Percentiles rank a stretch among this genome's conserved stretches.
Conservation (phyloP, 768 basidiomycete genomes). For the Tricholoma bakamatsutake region DNA sequence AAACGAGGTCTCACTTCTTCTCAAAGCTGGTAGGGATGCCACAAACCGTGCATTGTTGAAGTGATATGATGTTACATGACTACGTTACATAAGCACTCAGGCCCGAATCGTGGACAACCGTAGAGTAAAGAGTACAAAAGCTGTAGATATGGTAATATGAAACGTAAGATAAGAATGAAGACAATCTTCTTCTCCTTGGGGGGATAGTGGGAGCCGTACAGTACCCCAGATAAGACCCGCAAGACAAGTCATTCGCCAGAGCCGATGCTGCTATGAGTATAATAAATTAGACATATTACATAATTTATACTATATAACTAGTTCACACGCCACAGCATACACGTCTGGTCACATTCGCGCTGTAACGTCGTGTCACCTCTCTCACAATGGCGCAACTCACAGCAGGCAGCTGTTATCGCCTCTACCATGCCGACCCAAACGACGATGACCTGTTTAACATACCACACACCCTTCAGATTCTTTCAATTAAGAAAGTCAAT, state of each 20-base stretch:
- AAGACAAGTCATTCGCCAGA: no score
- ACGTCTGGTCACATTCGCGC: conserved; percentile 1
- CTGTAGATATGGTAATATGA: no score
- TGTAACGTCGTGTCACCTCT: not conserved
- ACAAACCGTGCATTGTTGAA: conserved; percentile 61
- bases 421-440: conserved; percentile 38
- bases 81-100: no score
- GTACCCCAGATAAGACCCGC: no score
- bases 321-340: not conserved
- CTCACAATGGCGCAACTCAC: conserved; percentile 40
- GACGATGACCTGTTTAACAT: conserved; percentile 38
- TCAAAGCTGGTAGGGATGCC: conserved; percentile 89
- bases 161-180: no score
- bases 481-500: conserved; percentile 77
- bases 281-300: not conserved
- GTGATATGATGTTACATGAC: conserved; percentile 11
- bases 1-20: conserved; percentile 69
- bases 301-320: not conserved
- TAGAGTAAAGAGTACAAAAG: no score
- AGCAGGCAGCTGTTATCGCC: conserved; percentile 47
- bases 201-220: no score
- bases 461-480: conserved; percentile 63
- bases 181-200: no score
- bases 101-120: no score
- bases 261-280: no score